phyloP scores from a whole-genome alignment of 2,329 filamentous ascomycete species.

The Phaeosphaeriaceae sp. region DNA sequence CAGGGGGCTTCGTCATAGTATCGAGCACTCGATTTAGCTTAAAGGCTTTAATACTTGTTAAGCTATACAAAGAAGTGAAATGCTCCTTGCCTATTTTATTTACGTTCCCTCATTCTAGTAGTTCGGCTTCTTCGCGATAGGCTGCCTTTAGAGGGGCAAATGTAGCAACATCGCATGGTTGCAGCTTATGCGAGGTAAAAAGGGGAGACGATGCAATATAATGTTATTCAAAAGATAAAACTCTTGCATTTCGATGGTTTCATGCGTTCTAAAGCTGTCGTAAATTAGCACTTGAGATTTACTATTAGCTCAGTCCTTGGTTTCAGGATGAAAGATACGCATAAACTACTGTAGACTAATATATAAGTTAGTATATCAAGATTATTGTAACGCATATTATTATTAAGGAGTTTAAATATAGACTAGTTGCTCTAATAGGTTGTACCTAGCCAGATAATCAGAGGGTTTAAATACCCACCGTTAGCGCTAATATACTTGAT shows the following conservation, averaged over 20 bases:
- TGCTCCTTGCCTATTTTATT: slow-evolving; percentile 16
- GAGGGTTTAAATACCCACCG: too few relatives aligned
- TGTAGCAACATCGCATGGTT: slow-evolving; percentile 16
- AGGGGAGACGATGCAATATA: slow-evolving; percentile 13
- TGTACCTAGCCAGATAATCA: too few relatives aligned
- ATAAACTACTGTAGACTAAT: too few relatives aligned
- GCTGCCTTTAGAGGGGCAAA: slow-evolving; percentile 16
- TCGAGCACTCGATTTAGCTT: slow-evolving; percentile 18
- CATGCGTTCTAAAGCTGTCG: slow-evolving; percentile 14
- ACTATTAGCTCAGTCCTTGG: too few relatives aligned
- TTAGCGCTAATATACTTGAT: too few relatives aligned
- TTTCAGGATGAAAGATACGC: too few relatives aligned
- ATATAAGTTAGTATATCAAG: too few relatives aligned
- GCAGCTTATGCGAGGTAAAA: slow-evolving; percentile 22
- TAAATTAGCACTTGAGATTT: too few relatives aligned
- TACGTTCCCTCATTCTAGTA: slow-evolving; percentile 9
- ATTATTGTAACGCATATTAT: too few relatives aligned
- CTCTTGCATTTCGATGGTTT: slow-evolving; percentile 43
- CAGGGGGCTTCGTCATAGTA: slow-evolving; percentile 28
- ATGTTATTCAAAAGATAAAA: slow-evolving; percentile 40
- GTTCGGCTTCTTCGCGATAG: slow-evolving; percentile 10
- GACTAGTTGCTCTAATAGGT: too few relatives aligned
- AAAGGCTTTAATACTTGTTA: slow-evolving; percentile 20
- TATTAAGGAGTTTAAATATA: too few relatives aligned
- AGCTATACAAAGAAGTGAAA: slow-evolving; percentile 25